These are phyloP conservation scores for Diplocarpon mali DNA, from an alignment of 2,329 filamentous ascomycete species.

Conservation along the genomic window DNA sequence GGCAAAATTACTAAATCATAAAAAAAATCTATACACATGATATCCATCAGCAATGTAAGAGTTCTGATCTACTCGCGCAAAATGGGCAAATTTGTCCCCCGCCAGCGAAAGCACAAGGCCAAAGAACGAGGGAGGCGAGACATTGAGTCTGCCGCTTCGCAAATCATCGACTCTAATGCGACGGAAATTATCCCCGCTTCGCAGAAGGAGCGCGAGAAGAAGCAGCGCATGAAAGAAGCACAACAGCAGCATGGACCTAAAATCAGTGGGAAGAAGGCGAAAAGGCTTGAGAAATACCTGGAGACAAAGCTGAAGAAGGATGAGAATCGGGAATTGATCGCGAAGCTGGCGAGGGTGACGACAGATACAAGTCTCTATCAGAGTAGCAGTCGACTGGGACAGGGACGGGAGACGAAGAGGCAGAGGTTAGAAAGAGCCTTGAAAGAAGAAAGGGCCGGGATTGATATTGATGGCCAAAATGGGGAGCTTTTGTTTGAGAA, in stretches of 20 bases:
- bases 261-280: constrained; percentile 54
- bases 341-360: constrained; percentile 67
- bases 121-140: constrained; percentile 50
- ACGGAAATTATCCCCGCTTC: constrained; percentile 38
- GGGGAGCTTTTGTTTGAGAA: constrained; percentile 43
- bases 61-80: constrained; percentile 1
- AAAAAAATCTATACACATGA: neutral
- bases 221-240: constrained; percentile 42
- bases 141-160: constrained; percentile 26
- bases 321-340: constrained; percentile 74
- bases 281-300: constrained; percentile 57
- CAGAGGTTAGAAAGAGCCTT: constrained; percentile 55
- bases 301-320: constrained; percentile 93
- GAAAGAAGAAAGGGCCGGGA: constrained; percentile 52
- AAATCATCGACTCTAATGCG: constrained; percentile 41
- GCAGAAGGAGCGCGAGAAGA: constrained; percentile 39
- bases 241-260: constrained; percentile 40
- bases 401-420: constrained; percentile 58
- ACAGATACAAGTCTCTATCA: constrained; percentile 73
- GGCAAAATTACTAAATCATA: constrained; percentile 1
- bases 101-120: constrained; percentile 58
- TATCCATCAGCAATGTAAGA: neutral
- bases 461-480: constrained; percentile 32
- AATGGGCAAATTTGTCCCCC: constrained; percentile 42
- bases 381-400: constrained; percentile 68